Conservation (phyloP, 768 basidiomycete genomes). For the Mycena rosella region DNA sequence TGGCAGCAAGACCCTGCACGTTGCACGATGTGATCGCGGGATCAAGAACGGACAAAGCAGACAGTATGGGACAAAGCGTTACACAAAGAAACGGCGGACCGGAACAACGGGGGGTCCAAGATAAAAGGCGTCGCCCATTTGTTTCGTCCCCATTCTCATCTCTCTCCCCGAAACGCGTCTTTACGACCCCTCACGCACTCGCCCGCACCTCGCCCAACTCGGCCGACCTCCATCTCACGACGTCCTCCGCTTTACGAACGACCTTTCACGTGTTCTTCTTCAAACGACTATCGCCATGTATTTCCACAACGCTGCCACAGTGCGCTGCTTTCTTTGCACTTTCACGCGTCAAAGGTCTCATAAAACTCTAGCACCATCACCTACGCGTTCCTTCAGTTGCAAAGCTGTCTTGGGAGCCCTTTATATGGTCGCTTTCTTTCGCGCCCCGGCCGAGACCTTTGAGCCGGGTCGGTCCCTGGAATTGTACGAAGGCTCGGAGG, state of each 20-base stretch:
- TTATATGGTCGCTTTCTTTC: background rate
- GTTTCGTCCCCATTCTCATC: background rate
- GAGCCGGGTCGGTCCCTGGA: background rate
- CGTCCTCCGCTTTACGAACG: slow-evolving; percentile 1
- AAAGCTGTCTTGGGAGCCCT: background rate
- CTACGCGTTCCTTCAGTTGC: background rate
- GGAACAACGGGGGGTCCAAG: background rate
- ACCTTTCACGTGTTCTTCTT: background rate
- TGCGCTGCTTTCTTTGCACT: background rate
- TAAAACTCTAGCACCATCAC: slow-evolving; percentile 7
- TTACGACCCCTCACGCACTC: slow-evolving; percentile 7
- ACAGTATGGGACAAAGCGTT: slow-evolving; percentile 20
- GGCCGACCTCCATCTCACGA: slow-evolving; percentile 10
- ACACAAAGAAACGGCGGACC: slow-evolving; percentile 10
- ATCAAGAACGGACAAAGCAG: slow-evolving; percentile 21
- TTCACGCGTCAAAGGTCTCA: slow-evolving; percentile 2
- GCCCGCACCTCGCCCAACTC: background rate
- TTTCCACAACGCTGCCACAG: slow-evolving; percentile 31
- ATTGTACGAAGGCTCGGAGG: slow-evolving; percentile 9
- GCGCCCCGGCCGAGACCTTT: background rate
- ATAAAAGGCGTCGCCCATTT: slow-evolving; percentile 20
- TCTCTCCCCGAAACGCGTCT: slow-evolving; percentile 5
- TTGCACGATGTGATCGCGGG: slow-evolving; percentile 5
- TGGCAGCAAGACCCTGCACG: background rate
- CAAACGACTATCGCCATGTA: slow-evolving; percentile 10